Evolutionary conservation across 2,329 filamentous ascomycete species (phyloP).

Genomic region (Pleomassaria siparia): DNA sequence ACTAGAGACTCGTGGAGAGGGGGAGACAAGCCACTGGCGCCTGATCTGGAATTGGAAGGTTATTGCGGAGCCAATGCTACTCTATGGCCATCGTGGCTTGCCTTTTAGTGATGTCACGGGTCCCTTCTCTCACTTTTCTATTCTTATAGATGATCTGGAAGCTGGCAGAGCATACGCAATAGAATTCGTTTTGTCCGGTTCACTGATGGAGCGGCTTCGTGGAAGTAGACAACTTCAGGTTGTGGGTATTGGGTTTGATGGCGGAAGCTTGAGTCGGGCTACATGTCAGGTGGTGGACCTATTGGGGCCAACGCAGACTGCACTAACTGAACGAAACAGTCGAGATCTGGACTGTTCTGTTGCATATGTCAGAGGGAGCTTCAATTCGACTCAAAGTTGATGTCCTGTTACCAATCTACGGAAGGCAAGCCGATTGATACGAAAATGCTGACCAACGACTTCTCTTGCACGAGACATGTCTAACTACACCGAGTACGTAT

Average conservation of each 20-base stretch:
- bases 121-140: slow-evolving; percentile 34
- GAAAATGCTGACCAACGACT: no score
- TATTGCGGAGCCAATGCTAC: not conserved
- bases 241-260: slow-evolving; percentile 34
- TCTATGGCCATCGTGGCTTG: slow-evolving; percentile 8
- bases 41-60: slow-evolving; percentile 32
- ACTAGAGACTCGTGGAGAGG: slow-evolving; percentile 15
- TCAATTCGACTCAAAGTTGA: no score
- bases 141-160: slow-evolving; percentile 22
- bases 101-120: slow-evolving; percentile 40
- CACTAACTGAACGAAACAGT: no score
- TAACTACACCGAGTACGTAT: no score
- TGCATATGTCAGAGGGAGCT: no score
- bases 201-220: slow-evolving; percentile 13
- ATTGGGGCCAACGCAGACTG: no score
- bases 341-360: no score
- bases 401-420: no score
- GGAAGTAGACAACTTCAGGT: slow-evolving; percentile 16
- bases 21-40: slow-evolving; percentile 22
- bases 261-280: slow-evolving; percentile 2
- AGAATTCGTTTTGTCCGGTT: slow-evolving; percentile 21
- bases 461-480: no score
- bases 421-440: no score
- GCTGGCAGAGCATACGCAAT: slow-evolving; percentile 34
- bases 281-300: no score